Conservation (phyloP, 768 basidiomycete genomes). For the Lenzites betulinus region DNA sequence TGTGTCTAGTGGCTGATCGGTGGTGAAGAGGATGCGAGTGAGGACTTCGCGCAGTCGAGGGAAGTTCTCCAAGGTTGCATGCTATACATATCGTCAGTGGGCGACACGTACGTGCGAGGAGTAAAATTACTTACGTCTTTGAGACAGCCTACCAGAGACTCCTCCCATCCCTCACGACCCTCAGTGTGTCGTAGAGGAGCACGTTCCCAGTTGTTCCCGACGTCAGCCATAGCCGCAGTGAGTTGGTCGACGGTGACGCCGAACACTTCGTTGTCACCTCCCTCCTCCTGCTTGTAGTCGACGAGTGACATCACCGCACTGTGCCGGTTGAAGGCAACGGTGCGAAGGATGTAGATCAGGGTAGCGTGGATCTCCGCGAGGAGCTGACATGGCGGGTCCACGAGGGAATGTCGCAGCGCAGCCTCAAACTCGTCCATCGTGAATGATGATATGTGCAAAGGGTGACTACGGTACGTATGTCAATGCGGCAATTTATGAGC, state of each 20-base stretch:
- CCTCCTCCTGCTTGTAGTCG: constrained; percentile 42
- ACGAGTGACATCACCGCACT: constrained; percentile 72
- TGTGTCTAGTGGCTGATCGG: constrained; percentile 50
- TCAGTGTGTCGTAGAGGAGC: constrained; percentile 72
- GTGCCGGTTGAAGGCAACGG: constrained; percentile 75
- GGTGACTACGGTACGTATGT: constrained; percentile 54
- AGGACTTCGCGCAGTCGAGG: constrained; percentile 72
- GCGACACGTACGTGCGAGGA: background rate
- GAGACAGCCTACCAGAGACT: constrained; percentile 83
- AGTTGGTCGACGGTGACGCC: constrained; percentile 67
- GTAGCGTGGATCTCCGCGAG: constrained; percentile 88
- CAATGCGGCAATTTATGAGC: background rate
- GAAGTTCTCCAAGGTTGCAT: constrained; percentile 72
- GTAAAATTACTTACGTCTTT: constrained; percentile 72
- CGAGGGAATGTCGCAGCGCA: constrained; percentile 73
- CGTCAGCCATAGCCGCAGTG: constrained; percentile 68
- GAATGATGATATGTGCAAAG: constrained; percentile 84
- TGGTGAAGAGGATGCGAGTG: constrained; percentile 71
- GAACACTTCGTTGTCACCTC: constrained; percentile 45
- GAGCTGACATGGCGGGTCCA: constrained; percentile 72
- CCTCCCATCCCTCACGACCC: constrained; percentile 87
- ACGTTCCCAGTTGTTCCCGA: constrained; percentile 87
- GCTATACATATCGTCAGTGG: constrained; percentile 43
- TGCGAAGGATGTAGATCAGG: constrained; percentile 88
- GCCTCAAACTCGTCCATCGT: constrained; percentile 93